phyloP scores from a whole-genome alignment of 2,329 filamentous ascomycete species.

The Penicillium frequentans region DNA sequence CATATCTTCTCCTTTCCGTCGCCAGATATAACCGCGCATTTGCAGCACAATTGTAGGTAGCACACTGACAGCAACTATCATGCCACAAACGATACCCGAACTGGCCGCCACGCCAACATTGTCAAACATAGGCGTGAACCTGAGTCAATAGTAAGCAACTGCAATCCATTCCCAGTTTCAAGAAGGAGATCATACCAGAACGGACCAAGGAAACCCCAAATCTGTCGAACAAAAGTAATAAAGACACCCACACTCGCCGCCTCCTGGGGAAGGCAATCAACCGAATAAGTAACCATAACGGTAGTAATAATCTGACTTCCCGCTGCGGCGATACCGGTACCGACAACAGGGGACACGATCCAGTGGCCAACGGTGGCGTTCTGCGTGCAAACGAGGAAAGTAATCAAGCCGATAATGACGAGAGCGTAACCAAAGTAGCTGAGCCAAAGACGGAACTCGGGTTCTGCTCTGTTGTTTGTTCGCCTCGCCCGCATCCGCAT shows the following conservation, averaged over 20 bases:
- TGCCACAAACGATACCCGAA: constrained; percentile 29
- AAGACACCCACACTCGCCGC: constrained; percentile 60
- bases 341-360: constrained; percentile 59
- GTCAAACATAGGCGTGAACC: constrained; percentile 39
- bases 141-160: constrained; percentile 19
- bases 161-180: background rate
- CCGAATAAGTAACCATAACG: constrained; percentile 59
- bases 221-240: constrained; percentile 56
- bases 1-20: background rate
- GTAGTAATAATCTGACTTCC: constrained; percentile 67
- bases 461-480: constrained; percentile 41
- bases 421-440: constrained; percentile 56
- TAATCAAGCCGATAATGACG: constrained; percentile 54
- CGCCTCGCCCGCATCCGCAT: constrained; percentile 47
- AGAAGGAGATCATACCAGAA: constrained; percentile 33
- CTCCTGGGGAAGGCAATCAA: constrained; percentile 59
- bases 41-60: constrained; percentile 26
- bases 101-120: constrained; percentile 34
- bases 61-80: constrained; percentile 33
- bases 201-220: constrained; percentile 40
- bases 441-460: constrained; percentile 61
- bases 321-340: constrained; percentile 53
- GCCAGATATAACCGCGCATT: background rate
- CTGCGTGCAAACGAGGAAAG: constrained; percentile 58
- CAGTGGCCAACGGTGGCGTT: constrained; percentile 47